Evolutionary conservation across 2,329 filamentous ascomycete genomes (phyloP).

Genomic region (Microsporum canis): DNA sequence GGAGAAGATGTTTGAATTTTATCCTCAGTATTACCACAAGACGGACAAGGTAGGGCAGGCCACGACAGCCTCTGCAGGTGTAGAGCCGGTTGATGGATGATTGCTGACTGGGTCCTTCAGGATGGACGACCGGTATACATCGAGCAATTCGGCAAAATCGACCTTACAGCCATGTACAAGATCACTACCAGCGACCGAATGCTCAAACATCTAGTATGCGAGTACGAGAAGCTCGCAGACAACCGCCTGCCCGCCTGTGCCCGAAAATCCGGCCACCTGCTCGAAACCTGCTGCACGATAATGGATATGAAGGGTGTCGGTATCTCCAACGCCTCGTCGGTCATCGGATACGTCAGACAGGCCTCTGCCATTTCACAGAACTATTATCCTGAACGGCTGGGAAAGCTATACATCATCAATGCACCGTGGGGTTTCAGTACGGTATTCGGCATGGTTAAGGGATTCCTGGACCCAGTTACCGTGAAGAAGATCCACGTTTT

Average conservation of each 20-base stretch:
- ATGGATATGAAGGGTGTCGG: constrained; percentile 96
- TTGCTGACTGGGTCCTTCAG: constrained; percentile 35
- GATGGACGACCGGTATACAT: constrained; percentile 97
- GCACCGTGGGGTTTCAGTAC: constrained; percentile 88
- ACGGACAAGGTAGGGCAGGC: constrained; percentile 38
- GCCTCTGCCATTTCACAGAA: constrained; percentile 89
- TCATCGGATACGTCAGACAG: constrained; percentile 77
- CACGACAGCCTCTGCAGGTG: background rate
- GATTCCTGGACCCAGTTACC: constrained; percentile 92
- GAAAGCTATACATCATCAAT: constrained; percentile 96
- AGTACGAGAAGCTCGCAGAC: constrained; percentile 94
- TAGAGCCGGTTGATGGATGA: background rate
- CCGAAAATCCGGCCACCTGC: constrained; percentile 74
- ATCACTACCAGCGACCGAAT: constrained; percentile 89
- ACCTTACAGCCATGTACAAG: constrained; percentile 80
- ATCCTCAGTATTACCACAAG: constrained; percentile 98
- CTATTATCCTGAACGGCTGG: constrained; percentile 96
- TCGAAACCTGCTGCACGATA: constrained; percentile 97
- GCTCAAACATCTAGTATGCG: constrained; percentile 88
- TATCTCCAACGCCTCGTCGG: constrained; percentile 64
- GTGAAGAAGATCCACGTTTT: constrained; percentile 92
- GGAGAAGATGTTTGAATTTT: constrained; percentile 72
- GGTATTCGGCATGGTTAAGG: constrained; percentile 78
- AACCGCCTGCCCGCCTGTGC: constrained; percentile 91
- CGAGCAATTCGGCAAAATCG: constrained; percentile 87